Evolutionary conservation across 1,284 basidiomycete species (phyloP).

Genomic region (Leccinum griseonigrum): DNA sequence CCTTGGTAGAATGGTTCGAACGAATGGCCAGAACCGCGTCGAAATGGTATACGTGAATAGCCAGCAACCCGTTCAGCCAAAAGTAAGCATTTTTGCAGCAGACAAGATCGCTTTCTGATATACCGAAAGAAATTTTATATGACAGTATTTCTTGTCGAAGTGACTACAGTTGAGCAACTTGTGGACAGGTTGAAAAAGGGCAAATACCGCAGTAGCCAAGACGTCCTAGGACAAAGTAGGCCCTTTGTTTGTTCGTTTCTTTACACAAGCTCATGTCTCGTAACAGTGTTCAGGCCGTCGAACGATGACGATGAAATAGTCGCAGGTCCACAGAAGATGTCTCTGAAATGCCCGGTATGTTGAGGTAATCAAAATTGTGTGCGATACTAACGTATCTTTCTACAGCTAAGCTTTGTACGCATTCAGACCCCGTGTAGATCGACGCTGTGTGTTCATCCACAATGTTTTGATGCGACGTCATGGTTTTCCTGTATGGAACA

Average conservation of each 20-base stretch:
- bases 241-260: constrained; percentile 3
- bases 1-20: constrained; percentile 60
- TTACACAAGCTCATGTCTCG: constrained; percentile 6
- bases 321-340: constrained; percentile 83
- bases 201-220: constrained; percentile 63
- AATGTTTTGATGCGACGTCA: constrained; percentile 94
- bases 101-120: constrained; percentile 9
- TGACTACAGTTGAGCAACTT: constrained; percentile 61
- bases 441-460: constrained; percentile 80
- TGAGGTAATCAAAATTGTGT: neutral
- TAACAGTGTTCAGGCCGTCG: constrained; percentile 58
- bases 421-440: constrained; percentile 87
- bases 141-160: constrained; percentile 79
- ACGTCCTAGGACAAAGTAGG: constrained; percentile 67
- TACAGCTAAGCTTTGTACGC: constrained; percentile 86
- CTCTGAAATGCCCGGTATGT: constrained; percentile 88
- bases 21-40: constrained; percentile 59
- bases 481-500: constrained; percentile 97
- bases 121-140: constrained; percentile 88
- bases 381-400: constrained; percentile 3
- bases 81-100: constrained; percentile 42
- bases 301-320: constrained; percentile 86
- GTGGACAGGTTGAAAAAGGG: constrained; percentile 67
- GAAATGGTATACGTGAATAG: constrained; percentile 92
- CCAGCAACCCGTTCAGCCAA: constrained; percentile 69